Conservation (phyloP, 768 basidiomycete genomes). For the Hygrocybe coccinea region DNA sequence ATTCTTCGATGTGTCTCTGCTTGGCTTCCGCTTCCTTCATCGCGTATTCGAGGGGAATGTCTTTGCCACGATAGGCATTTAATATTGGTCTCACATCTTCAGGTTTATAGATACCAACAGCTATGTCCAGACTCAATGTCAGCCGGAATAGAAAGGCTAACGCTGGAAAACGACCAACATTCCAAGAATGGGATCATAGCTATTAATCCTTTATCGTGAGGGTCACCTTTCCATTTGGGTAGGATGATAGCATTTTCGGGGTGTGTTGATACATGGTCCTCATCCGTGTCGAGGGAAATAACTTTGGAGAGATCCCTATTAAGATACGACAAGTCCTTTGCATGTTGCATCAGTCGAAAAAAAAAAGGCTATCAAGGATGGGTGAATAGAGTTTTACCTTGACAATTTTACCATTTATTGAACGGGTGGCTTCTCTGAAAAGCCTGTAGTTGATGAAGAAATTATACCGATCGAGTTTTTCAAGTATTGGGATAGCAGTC, state of each 20-base stretch:
- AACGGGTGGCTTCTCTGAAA: constrained; percentile 89
- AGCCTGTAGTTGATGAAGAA: constrained; percentile 85
- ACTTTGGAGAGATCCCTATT: constrained; percentile 93
- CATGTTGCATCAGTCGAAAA: neutral
- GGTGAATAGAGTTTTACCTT: constrained; percentile 49
- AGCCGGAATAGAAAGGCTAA: neutral
- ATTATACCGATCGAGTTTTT: constrained; percentile 91
- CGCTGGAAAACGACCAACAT: constrained; percentile 44
- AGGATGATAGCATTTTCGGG: constrained; percentile 86
- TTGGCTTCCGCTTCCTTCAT: constrained; percentile 84
- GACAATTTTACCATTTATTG: constrained; percentile 74
- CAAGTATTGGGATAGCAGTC: constrained; percentile 84
- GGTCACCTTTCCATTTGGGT: constrained; percentile 80
- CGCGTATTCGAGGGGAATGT: constrained; percentile 85
- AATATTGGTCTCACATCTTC: constrained; percentile 85
- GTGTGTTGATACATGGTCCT: constrained; percentile 72
- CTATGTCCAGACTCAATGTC: constrained; percentile 38
- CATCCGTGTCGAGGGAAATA: constrained; percentile 76
- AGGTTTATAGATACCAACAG: constrained; percentile 88
- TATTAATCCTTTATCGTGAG: constrained; percentile 65
- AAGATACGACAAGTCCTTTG: constrained; percentile 84
- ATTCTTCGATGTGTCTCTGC: constrained; percentile 71
- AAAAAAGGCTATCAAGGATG: neutral
- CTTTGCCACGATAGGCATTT: constrained; percentile 77
- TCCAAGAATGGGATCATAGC: constrained; percentile 98